Evolutionary conservation across 177 flowering plant species (phyloP), one percentile per base, ranked within the genome.

Genomic region (Tripterygium wilfordii): DNA sequence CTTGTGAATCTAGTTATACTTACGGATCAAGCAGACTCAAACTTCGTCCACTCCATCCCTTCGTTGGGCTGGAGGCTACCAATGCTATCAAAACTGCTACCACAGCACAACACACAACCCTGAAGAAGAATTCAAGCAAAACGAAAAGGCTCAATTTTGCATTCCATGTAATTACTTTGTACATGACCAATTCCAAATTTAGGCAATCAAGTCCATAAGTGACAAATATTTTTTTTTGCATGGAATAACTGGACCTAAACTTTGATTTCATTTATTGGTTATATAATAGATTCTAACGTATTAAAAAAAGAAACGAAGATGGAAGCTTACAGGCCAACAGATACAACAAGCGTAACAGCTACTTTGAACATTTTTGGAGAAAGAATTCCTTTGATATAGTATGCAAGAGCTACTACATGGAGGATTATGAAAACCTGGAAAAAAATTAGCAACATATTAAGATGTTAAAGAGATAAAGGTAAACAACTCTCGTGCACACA

Each of bases 41-140:
- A 70, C 99, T 94, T 58, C 99, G 65, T 27, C 99, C 99, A 70
- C 99, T 94, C 99, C 99, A 94, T 53, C 99, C 99, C 70, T 69
- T 87, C 31, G 99, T 94, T 45, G 99, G 99, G 75, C 99, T 94
- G 17, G 99, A 87, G 57, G 99, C 97, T 37, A 94, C 97, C 67
- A 94, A 25, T 53, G 97, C 92, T 37, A 81, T 51, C 23, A 94
- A 90, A 46, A 89, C 71, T 40, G 92, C 90, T 38, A 85, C 32
- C 54, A 76, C 81, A 44, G 83, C 92, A 67, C 58, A 58, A 53
- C 97, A 87, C 21, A 83, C 79, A 20, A 67, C 71, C 95, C 99
- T 94, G 95, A 36, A 69, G 27, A 60, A 35, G 14, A 49, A 49
- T 38, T 12, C 48, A 33, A 5, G 10, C 0, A 5, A 9, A 48